phyloP scores from a whole-genome alignment of 257 asterid species.

The Vinca minor region DNA sequence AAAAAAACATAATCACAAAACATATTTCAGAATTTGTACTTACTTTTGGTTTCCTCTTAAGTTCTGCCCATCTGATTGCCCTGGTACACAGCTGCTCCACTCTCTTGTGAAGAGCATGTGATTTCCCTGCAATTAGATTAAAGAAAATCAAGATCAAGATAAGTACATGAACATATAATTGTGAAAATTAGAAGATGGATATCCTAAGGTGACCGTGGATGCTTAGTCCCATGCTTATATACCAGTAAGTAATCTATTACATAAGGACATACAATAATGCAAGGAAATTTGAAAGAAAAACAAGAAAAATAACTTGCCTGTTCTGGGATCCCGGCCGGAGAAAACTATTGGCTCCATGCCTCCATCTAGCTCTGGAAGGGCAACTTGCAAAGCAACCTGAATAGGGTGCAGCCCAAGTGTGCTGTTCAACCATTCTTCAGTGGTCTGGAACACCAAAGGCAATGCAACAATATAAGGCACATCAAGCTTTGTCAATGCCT shows the following conservation, averaged over 20 bases:
- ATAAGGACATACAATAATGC: background rate
- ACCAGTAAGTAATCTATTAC: too few species aligned
- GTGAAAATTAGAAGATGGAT: too few species aligned
- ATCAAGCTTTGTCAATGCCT: conserved; percentile 81
- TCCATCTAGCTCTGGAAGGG: conserved; percentile 95
- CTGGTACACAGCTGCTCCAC: conserved; percentile 94
- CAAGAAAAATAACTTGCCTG: conserved; percentile 47
- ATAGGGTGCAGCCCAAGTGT: conserved; percentile 89
- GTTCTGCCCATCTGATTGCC: conserved; percentile 86
- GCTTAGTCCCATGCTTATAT: too few species aligned
- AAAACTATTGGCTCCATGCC: conserved; percentile 97
- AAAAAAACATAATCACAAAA: background rate
- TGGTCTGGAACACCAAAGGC: conserved; percentile 95
- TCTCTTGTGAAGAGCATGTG: conserved; percentile 96
- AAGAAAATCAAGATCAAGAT: background rate
- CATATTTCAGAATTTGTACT: background rate
- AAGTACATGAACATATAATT: too few species aligned
- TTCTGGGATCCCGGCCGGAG: conserved; percentile 88
- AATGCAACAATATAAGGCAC: conserved; percentile 89
- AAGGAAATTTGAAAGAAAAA: background rate
- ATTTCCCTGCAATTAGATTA: conserved; percentile 53
- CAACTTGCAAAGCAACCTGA: conserved; percentile 94
- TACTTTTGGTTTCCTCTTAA: conserved; percentile 83
- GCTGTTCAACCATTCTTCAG: conserved; percentile 96
- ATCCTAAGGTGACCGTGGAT: too few species aligned